These are phyloP conservation scores for Lasiodiplodia gonubiensis DNA, from an alignment of 2,329 filamentous ascomycete genomes.

Conservation along the genomic window DNA sequence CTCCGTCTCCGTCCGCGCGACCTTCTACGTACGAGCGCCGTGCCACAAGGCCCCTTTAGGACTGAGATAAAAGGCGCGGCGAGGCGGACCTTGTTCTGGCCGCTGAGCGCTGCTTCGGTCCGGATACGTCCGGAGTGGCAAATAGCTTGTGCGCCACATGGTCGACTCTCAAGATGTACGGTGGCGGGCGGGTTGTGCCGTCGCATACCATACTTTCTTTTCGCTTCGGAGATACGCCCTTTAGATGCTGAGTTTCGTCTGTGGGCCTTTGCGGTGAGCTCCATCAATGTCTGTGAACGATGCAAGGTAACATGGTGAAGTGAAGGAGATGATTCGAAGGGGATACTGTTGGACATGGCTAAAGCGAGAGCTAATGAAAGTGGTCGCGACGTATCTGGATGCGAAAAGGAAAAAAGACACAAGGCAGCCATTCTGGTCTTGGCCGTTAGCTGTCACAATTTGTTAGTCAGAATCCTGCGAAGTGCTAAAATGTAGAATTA, in stretches of 20 bases:
- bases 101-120: background rate
- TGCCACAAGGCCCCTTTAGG: background rate
- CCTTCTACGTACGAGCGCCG: background rate
- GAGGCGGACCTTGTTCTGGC: background rate
- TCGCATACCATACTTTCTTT: background rate
- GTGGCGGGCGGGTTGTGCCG: background rate
- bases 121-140: no score
- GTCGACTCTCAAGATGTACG: slow-evolving; percentile 8
- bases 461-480: no score
- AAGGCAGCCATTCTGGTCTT: no score
- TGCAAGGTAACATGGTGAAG: background rate
- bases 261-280: background rate
- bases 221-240: background rate
- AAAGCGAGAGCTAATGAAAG: background rate
- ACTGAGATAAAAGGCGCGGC: background rate
- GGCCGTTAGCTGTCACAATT: no score
- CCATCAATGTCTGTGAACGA: background rate
- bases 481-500: no score
- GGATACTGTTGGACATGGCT: background rate
- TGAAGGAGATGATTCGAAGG: background rate
- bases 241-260: background rate
- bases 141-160: background rate
- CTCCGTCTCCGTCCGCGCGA: background rate
- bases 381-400: background rate
- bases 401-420: background rate